These are phyloP conservation scores for Camillea tinctor DNA, from an alignment of 2,329 filamentous ascomycete species.

Conservation along the genomic window DNA sequence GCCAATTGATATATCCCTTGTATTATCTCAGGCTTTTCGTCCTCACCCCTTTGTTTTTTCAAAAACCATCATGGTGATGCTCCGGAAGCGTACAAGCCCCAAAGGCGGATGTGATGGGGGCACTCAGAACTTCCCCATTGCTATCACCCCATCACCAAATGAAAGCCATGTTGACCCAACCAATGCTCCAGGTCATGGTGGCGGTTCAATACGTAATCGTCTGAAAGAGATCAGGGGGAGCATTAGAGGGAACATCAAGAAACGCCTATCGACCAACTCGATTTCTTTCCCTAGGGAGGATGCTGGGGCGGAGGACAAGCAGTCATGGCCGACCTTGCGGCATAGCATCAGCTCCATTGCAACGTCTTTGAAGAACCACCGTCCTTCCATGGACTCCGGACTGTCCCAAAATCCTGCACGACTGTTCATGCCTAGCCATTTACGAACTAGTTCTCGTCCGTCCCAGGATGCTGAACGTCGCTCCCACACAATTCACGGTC, in stretches of 20 bases:
- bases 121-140: not conserved
- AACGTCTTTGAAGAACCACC: constrained; percentile 18
- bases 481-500: constrained; percentile 9
- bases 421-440: constrained; percentile 4
- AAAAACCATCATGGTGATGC: constrained; percentile 4
- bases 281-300: not conserved
- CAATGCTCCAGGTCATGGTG: not conserved
- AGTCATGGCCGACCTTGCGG: constrained; percentile 18
- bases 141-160: not conserved
- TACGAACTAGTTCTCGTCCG: constrained; percentile 7
- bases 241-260: constrained; percentile 4
- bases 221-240: constrained; percentile 9
- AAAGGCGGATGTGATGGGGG: not conserved
- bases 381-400: constrained; percentile 10
- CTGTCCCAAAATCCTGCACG: constrained; percentile 3
- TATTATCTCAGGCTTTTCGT: constrained; percentile 6
- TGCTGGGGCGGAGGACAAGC: constrained; percentile 2
- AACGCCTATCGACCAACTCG: not conserved
- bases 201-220: constrained; percentile 12
- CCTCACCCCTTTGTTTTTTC: not conserved
- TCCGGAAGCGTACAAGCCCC: constrained; percentile 7
- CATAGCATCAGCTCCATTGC: constrained; percentile 25
- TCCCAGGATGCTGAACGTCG: constrained; percentile 6
- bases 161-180: not conserved
- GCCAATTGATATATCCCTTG: not conserved